Evolutionary conservation across 202 grass and related monocot species (phyloP).

Genomic region (Carex arenaria): DNA sequence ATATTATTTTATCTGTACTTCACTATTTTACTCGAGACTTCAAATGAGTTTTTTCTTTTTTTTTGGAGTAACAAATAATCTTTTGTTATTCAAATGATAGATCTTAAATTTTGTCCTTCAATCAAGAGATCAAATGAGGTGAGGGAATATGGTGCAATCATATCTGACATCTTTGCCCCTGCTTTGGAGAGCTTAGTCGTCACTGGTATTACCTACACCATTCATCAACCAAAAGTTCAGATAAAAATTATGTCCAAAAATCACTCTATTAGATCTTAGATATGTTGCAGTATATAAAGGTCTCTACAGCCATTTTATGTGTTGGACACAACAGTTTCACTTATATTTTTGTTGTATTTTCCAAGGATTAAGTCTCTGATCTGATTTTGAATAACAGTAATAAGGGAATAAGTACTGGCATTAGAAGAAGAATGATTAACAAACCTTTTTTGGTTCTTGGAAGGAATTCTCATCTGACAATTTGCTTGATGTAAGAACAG

Average conservation of each 20-base stretch:
- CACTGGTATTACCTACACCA: constrained; percentile 51
- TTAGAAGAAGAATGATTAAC: neutral
- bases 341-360: neutral
- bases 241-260: neutral
- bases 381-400: neutral
- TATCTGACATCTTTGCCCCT: constrained; percentile 41
- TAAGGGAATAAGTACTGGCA: neutral
- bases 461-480: constrained; percentile 86
- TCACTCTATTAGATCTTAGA: neutral
- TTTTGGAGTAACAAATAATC: neutral
- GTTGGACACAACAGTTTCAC: neutral
- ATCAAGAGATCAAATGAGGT: constrained; percentile 74
- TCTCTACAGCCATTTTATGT: neutral
- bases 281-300: neutral
- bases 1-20: neutral
- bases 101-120: neutral
- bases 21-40: neutral
- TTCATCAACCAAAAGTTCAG: neutral
- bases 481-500: constrained; percentile 60
- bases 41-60: neutral
- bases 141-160: constrained; percentile 52
- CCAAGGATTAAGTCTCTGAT: neutral
- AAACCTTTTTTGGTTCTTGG: constrained; percentile 79
- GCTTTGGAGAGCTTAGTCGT: constrained; percentile 28
- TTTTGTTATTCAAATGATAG: constrained; percentile 9